Evolutionary conservation across 805 yeast species (phyloP), one percentile per base, ranked within the genome.

Genomic region (Saturnispora sekii): DNA sequence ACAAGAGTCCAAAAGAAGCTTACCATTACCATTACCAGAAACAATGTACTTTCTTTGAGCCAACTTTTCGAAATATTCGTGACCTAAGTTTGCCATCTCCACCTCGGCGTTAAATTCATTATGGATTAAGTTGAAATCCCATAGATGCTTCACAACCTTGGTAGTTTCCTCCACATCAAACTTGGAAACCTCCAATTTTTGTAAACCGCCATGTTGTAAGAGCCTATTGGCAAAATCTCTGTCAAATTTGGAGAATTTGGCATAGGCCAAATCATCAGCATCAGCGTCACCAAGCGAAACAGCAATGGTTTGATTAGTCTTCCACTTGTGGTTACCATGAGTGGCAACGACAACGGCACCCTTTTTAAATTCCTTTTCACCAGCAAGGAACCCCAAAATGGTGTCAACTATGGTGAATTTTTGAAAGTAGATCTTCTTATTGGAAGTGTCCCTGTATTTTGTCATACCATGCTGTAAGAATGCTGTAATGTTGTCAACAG

Each of bases 401-500:
- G 73, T 68, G 44, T 71, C 71, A 10, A 82, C 79, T 16, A 86
- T 56, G 59, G 84, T 88, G 38, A 88, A 70, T 28, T 81, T 73
- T 17, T 70, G 68, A 48, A 79, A 69, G 53, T 76, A 76, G 45
- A 88, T 73, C 9, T 71, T 71, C 35, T 65, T 60, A 63, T 79
- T 77, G 18, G 75, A 66, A 1, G 71, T 61, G 56, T 79, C 73
- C 53, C 74, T 72, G 65, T 88, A 86, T 35, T 65, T 69, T 8
- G 95, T 75, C 43, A 62, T 62, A 6, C 83, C 70, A 29, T 64
- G 55, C 33, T 78, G 73, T 10, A 78, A 60, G 46, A 85, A 63
- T 3, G 79, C 76, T 48, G 85, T 79, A 57, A 86, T 71, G 57
- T 84, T 79, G 60, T 88, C 97, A 36, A 87, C 70, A 3, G 94